phyloP scores from a whole-genome alignment of 768 basidiomycete genomes.

The Crassisporium funariophilum region DNA sequence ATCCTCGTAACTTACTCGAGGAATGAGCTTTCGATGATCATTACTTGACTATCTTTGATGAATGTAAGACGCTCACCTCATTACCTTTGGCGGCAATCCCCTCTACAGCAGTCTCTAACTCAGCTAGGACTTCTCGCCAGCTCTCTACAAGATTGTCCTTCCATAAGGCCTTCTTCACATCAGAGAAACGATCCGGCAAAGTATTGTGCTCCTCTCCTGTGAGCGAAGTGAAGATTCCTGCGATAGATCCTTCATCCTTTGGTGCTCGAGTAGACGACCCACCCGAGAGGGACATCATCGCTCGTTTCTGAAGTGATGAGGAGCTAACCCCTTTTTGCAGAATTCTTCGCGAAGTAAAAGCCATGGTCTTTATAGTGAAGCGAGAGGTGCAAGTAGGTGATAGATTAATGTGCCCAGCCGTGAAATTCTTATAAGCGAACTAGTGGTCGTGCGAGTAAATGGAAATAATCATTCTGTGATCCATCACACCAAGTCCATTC shows the following conservation, averaged over 20 bases:
- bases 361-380: too few species aligned
- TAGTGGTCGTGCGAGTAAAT: too few species aligned
- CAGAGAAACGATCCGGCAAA: slow-evolving; percentile 59
- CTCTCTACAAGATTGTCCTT: slow-evolving; percentile 45
- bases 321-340: too few species aligned
- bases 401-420: too few species aligned
- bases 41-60: neutral
- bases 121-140: slow-evolving; percentile 58
- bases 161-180: slow-evolving; percentile 60
- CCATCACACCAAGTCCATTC: too few species aligned
- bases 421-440: too few species aligned
- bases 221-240: slow-evolving; percentile 41
- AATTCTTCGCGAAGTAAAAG: too few species aligned
- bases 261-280: slow-evolving; percentile 20
- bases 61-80: slow-evolving; percentile 36
- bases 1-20: slow-evolving; percentile 47
- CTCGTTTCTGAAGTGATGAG: slow-evolving; percentile 3
- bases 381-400: too few species aligned
- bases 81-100: slow-evolving; percentile 51
- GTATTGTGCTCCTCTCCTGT: slow-evolving; percentile 35
- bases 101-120: slow-evolving; percentile 46
- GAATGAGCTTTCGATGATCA: slow-evolving; percentile 44
- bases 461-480: too few species aligned
- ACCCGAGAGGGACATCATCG: slow-evolving; percentile 15
- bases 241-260: slow-evolving; percentile 42